Percentiles rank a stretch among this genome's conserved stretches.
These are phyloP conservation scores for Physocladia obscura DNA, from an alignment of 192 early-diverging fungal species.

Conservation along the genomic window DNA sequence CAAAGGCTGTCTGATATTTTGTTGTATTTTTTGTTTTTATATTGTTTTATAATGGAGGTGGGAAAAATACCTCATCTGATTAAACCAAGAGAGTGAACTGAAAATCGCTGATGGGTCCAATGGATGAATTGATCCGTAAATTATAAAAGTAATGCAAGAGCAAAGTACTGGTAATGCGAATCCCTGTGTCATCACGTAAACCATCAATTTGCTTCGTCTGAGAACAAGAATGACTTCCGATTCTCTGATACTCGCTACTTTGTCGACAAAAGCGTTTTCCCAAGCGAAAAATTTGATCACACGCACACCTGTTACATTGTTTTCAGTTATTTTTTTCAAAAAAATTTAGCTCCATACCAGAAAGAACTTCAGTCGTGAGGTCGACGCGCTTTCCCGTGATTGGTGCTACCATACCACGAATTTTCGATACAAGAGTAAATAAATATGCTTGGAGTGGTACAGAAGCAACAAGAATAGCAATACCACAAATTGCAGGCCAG, in stretches of 20 bases:
- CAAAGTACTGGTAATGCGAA: conserved; percentile 50
- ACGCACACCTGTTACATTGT: conserved; percentile 70
- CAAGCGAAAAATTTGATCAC: conserved; percentile 79
- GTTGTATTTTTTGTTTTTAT: too few relatives aligned
- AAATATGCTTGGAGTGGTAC: conserved; percentile 43
- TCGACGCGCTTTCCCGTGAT: conserved; percentile 75
- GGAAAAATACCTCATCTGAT: conserved; percentile 34
- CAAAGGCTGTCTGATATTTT: conserved; percentile 41
- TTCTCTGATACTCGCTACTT: conserved; percentile 55
- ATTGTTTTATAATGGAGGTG: conserved; percentile 1
- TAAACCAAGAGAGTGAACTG: conserved; percentile 49
- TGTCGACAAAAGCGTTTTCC: conserved; percentile 64
- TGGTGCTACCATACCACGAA: conserved; percentile 46
- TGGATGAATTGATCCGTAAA: conserved; percentile 41
- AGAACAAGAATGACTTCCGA: conserved; percentile 46
- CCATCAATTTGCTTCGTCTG: conserved; percentile 31
- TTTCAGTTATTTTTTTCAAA: conserved; percentile 67
- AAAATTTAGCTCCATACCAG: conserved; percentile 71
- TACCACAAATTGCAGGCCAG: conserved; percentile 49
- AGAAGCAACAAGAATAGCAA: conserved; percentile 45
- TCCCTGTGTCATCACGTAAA: conserved; percentile 47
- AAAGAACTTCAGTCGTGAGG: conserved; percentile 65
- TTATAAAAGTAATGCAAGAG: conserved; percentile 41
- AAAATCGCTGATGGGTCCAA: conserved; percentile 43
- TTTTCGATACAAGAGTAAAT: conserved; percentile 33